Percentiles rank a stretch among this genome's conserved stretches.
phyloP scores from a whole-genome alignment of 305 asterid genomes.

The Rubia occidens region DNA sequence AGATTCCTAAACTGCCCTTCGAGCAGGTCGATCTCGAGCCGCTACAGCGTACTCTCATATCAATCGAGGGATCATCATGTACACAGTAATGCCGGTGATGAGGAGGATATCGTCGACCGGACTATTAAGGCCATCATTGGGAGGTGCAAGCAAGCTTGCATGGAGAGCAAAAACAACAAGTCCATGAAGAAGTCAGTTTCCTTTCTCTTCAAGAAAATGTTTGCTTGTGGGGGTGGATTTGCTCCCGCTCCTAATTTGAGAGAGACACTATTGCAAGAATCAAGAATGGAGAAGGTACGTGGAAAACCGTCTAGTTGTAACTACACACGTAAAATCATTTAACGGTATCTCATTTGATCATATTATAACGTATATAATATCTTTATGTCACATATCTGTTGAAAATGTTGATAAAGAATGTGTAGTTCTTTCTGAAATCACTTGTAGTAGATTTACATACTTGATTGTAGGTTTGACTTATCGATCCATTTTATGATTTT shows the following conservation, averaged over 20 bases:
- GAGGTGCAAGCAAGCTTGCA: constrained; percentile 72
- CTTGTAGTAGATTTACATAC: neutral
- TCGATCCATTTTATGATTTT: too few species aligned
- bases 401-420: too few species aligned
- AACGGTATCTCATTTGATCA: too few species aligned
- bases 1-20: constrained; percentile 91
- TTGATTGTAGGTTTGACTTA: neutral
- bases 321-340: too few species aligned
- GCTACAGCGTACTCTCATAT: constrained; percentile 41
- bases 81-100: constrained; percentile 26
- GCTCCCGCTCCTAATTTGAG: constrained; percentile 50
- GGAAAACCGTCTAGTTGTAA: neutral
- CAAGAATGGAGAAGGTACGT: constrained; percentile 84
- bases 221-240: constrained; percentile 57
- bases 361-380: too few species aligned
- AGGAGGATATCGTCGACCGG: constrained; percentile 74
- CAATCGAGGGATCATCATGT: neutral
- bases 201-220: constrained; percentile 74
- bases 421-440: too few species aligned
- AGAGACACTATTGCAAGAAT: constrained; percentile 68
- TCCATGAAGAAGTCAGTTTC: constrained; percentile 53
- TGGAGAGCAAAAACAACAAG: constrained; percentile 51
- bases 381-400: too few species aligned
- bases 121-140: constrained; percentile 74
- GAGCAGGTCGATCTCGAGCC: constrained; percentile 43